Percentiles rank a stretch among this genome's conserved stretches.
Conservation (phyloP, 208 protist genomes). For the Vickermania ingenoplastis region DNA sequence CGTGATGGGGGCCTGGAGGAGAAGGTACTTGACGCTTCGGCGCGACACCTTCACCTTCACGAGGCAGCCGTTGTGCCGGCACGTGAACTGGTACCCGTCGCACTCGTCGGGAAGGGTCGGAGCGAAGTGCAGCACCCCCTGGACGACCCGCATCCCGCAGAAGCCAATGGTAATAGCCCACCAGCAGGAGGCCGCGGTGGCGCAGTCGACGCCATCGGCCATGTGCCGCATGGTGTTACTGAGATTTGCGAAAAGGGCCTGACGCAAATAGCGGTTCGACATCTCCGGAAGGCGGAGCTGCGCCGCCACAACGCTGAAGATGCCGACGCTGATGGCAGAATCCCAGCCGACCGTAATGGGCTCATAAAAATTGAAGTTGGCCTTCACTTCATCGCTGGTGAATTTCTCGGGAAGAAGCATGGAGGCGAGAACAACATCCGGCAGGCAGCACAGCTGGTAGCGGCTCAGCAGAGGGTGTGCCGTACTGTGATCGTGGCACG, state of each 20-base stretch:
- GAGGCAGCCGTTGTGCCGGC: conserved; percentile 63
- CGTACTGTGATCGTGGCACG: conserved; percentile 47
- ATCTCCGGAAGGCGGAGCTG: conserved; percentile 50
- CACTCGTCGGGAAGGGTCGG: conserved; percentile 61
- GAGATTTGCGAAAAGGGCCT: conserved; percentile 57
- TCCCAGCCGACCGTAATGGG: conserved; percentile 65
- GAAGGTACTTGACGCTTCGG: conserved; percentile 64
- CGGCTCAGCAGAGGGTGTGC: conserved; percentile 80
- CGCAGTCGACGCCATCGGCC: conserved; percentile 64
- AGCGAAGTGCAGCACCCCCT: conserved; percentile 77
- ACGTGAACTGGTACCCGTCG: conserved; percentile 70
- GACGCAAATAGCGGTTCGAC: conserved; percentile 43
- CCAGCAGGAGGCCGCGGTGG: conserved; percentile 73
- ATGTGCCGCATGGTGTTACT: conserved; percentile 68
- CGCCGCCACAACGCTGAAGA: conserved; percentile 71
- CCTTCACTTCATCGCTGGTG: conserved; percentile 63
- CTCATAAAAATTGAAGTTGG: conserved; percentile 84
- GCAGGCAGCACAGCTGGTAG: conserved; percentile 73
- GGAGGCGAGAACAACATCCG: conserved; percentile 78
- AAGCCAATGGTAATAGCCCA: conserved; percentile 67
- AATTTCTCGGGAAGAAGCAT: conserved; percentile 67
- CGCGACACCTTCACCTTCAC: conserved; percentile 55
- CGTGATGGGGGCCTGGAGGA: conserved; percentile 28
- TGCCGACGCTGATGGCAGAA: conserved; percentile 51
- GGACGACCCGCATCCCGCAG: conserved; percentile 63